phyloP scores from a whole-genome alignment of 176 grass and related monocot genomes.

The Carex scoparia region DNA sequence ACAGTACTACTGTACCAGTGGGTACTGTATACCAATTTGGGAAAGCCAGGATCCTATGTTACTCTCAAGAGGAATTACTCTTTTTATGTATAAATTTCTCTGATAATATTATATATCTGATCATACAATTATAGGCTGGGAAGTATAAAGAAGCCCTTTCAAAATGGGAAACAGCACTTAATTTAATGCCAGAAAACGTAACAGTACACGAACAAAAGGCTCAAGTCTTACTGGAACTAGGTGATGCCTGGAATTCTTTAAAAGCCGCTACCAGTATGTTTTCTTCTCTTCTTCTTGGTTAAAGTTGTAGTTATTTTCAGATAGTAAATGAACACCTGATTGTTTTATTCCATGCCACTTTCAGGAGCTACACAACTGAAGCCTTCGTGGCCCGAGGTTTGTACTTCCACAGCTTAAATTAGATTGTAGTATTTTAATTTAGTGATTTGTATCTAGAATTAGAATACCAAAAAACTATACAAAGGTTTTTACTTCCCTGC shows the following conservation, averaged over 20 bases:
- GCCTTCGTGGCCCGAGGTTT: slow-evolving; percentile 72
- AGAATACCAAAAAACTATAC: neutral
- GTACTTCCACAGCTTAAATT: slow-evolving; percentile 11
- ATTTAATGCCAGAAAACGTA: slow-evolving; percentile 59
- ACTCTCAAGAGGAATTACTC: neutral
- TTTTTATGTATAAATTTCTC: neutral
- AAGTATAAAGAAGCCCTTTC: slow-evolving; percentile 74
- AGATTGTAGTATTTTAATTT: neutral
- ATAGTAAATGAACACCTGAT: slow-evolving; percentile 16
- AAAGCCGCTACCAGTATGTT: slow-evolving; percentile 66
- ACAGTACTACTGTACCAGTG: neutral
- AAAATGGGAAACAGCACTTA: slow-evolving; percentile 80
- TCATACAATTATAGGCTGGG: slow-evolving; percentile 50
- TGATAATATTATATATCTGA: neutral
- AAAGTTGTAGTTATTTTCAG: neutral
- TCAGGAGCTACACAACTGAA: slow-evolving; percentile 79
- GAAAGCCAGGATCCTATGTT: neutral
- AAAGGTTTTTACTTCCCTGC: neutral
- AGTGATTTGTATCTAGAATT: neutral
- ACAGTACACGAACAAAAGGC: slow-evolving; percentile 78
- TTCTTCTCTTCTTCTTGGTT: neutral
- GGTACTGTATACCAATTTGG: neutral
- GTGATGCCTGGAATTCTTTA: slow-evolving; percentile 75
- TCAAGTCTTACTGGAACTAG: slow-evolving; percentile 81
- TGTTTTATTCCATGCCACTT: slow-evolving; percentile 29